These are phyloP conservation scores for Nicotiana obtusifolia DNA, from an alignment of 257 asterid species.

Conservation along the genomic window DNA sequence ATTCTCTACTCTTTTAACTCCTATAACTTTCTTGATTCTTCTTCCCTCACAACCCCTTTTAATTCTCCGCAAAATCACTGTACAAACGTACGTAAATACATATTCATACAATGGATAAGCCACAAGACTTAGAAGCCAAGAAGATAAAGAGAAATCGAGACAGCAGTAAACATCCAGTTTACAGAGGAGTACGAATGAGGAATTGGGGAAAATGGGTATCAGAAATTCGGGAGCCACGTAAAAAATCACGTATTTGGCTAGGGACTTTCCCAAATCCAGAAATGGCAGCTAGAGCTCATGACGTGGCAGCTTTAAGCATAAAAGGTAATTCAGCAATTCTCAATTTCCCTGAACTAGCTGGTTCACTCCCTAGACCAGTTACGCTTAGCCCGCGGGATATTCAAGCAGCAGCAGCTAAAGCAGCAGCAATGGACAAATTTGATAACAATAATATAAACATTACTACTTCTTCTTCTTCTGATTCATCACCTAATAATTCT, in stretches of 20 bases:
- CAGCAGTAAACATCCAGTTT: constrained; percentile 51
- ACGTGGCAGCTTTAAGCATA: constrained; percentile 73
- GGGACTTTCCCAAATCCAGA: constrained; percentile 80
- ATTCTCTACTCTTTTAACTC: not conserved
- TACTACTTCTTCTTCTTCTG: constrained; percentile 11
- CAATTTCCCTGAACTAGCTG: constrained; percentile 61
- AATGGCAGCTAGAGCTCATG: constrained; percentile 96
- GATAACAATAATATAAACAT: constrained; percentile 13
- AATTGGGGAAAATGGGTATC: constrained; percentile 96
- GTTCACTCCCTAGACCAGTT: constrained; percentile 51
- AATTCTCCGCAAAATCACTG: not conserved
- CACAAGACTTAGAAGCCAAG: not conserved
- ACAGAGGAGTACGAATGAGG: constrained; percentile 82
- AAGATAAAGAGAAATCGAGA: constrained; percentile 43
- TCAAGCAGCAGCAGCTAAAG: constrained; percentile 81
- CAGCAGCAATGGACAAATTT: constrained; percentile 70
- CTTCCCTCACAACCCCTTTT: not conserved
- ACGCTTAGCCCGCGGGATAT: constrained; percentile 67
- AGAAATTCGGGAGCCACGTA: constrained; percentile 78
- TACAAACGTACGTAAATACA: not conserved
- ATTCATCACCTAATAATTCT: not conserved
- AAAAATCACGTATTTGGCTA: constrained; percentile 79
- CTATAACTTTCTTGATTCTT: not conserved
- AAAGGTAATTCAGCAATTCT: constrained; percentile 68
- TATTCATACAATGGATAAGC: not conserved